Conservation (phyloP, 768 basidiomycete genomes). For the Amanita muscaria region DNA sequence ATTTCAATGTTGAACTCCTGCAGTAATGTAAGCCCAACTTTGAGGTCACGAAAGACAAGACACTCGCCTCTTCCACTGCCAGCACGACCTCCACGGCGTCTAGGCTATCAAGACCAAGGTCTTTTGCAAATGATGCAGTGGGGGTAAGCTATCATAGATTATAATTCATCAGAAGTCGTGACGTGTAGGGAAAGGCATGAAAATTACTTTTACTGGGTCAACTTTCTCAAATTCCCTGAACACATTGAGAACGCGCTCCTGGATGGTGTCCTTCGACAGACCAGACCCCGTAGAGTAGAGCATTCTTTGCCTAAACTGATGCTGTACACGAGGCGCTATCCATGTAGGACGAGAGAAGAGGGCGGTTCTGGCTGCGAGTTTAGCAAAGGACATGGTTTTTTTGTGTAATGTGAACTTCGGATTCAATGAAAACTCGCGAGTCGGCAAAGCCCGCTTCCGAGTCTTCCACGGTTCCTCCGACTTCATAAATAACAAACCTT, state of each 20-base stretch:
- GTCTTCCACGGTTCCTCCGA: not conserved
- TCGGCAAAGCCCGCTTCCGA: slow-evolving; percentile 9
- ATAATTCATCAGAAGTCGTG: too few relatives aligned
- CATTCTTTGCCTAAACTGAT: slow-evolving; percentile 34
- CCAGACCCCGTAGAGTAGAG: slow-evolving; percentile 59
- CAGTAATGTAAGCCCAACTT: slow-evolving; percentile 2
- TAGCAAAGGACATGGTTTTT: slow-evolving; percentile 46
- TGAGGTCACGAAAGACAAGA: slow-evolving; percentile 4
- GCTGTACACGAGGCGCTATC: slow-evolving; percentile 25
- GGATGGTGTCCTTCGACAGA: slow-evolving; percentile 60
- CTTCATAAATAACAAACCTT: too few relatives aligned
- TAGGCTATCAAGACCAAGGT: slow-evolving; percentile 90
- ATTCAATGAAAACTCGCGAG: not conserved
- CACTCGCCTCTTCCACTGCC: slow-evolving; percentile 86
- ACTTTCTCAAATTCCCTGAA: slow-evolving; percentile 89
- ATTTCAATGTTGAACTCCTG: slow-evolving; percentile 98
- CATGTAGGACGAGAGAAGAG: slow-evolving; percentile 33
- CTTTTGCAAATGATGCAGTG: slow-evolving; percentile 60
- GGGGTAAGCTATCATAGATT: slow-evolving; percentile 70
- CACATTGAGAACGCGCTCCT: slow-evolving; percentile 70
- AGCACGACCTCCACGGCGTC: slow-evolving; percentile 98
- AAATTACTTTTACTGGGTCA: slow-evolving; percentile 61
- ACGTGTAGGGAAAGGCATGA: too few relatives aligned
- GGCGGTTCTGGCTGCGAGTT: slow-evolving; percentile 38
- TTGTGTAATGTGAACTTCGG: slow-evolving; percentile 6